A percentile compares a stretch with the other conserved stretches of the same genome.
phyloP scores from a whole-genome alignment of 2,329 filamentous ascomycete species.

The Intubia oerlemansii region DNA sequence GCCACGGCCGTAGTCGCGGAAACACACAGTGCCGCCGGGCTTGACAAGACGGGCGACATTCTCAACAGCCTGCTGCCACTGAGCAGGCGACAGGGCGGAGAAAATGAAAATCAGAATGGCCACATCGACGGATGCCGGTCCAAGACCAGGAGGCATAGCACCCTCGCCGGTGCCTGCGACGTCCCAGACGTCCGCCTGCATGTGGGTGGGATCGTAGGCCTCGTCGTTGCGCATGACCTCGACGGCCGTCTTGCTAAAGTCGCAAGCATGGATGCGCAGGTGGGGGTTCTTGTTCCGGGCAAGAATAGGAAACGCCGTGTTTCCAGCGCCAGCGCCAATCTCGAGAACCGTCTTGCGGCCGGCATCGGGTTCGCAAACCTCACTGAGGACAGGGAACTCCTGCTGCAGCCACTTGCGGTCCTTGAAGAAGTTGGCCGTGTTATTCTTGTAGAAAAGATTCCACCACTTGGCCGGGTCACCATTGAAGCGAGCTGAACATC shows the following conservation, averaged over 20 bases:
- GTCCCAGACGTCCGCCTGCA: conserved; percentile 93
- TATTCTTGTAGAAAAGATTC: conserved; percentile 97
- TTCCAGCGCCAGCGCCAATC: conserved; percentile 86
- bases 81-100: conserved; percentile 63
- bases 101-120: conserved; percentile 96
- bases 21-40: conserved; percentile 80
- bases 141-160: conserved; percentile 53
- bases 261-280: conserved; percentile 77
- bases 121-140: conserved; percentile 66
- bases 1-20: conserved; percentile 89
- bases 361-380: conserved; percentile 48
- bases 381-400: conserved; percentile 75
- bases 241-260: conserved; percentile 89
- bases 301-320: conserved; percentile 85
- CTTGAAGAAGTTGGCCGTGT: conserved; percentile 95
- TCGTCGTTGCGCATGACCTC: conserved; percentile 73
- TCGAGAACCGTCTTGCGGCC: conserved; percentile 59
- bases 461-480: conserved; percentile 84
- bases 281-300: conserved; percentile 62
- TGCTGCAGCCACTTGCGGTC: conserved; percentile 93
- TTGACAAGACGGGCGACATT: conserved; percentile 74
- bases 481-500: conserved; percentile 53
- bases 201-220: conserved; percentile 43
- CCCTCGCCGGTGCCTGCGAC: conserved; percentile 34
- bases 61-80: conserved; percentile 64